Conservation (phyloP, 1,139 yeast genomes). For the Geotrichum phurueaensis region DNA sequence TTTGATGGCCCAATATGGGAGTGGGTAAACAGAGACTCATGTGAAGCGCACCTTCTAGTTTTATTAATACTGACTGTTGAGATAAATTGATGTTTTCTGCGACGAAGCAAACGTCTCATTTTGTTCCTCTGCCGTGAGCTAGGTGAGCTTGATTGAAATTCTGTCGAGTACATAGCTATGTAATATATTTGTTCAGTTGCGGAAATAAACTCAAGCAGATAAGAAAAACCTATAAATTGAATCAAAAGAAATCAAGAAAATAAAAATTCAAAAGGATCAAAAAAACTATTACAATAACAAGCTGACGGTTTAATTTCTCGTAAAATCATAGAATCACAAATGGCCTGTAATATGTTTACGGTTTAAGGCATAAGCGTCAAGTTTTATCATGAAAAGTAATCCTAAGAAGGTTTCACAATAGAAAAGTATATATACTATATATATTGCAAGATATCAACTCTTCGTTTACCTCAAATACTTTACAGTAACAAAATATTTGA, state of each 20-base stretch:
- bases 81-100: background rate
- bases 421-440: background rate
- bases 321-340: background rate
- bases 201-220: background rate
- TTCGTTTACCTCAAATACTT: no score
- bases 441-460: no score
- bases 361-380: background rate
- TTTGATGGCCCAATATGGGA: no score
- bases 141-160: background rate
- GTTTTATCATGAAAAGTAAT: background rate
- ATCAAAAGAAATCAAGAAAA: background rate
- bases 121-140: background rate
- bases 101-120: background rate
- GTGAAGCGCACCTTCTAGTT: background rate
- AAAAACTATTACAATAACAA: no score
- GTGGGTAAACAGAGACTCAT: background rate
- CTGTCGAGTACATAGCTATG: background rate
- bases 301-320: no score
- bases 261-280: background rate
- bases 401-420: background rate
- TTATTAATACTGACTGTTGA: background rate
- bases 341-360: background rate
- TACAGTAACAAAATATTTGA: no score
- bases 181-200: background rate
- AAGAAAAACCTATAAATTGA: background rate